Percentiles rank a stretch among this genome's conserved stretches.
These are phyloP conservation scores for Cinnamomum chago DNA, from an alignment of 164 flowering plant genomes.

Conservation along the genomic window DNA sequence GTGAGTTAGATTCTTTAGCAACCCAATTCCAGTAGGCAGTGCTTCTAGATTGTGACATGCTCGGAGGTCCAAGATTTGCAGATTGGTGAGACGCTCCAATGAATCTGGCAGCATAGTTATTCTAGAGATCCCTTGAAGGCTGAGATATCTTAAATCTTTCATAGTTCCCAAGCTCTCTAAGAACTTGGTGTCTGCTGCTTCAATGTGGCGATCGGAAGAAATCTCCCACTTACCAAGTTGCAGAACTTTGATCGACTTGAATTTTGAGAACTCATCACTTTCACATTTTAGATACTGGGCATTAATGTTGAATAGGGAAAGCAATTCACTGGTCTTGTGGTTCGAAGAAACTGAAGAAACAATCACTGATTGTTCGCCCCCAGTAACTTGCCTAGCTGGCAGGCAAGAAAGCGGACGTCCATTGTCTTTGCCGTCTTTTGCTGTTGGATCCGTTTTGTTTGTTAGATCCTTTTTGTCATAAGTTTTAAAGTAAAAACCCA, in stretches of 20 bases:
- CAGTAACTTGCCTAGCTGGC: too few relatives aligned
- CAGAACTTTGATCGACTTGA: constrained; percentile 24
- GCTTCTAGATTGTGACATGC: constrained; percentile 36
- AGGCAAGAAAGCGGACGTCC: neutral
- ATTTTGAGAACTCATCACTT: constrained; percentile 8
- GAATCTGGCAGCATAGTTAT: constrained; percentile 28
- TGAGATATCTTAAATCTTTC: constrained; percentile 25
- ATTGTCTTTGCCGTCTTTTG: neutral
- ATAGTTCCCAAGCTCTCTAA: constrained; percentile 11
- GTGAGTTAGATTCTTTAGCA: constrained; percentile 29
- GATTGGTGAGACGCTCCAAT: constrained; percentile 13
- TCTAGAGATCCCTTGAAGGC: constrained; percentile 46
- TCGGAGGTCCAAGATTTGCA: constrained; percentile 35
- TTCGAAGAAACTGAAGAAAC: neutral
- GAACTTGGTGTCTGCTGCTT: constrained; percentile 22
- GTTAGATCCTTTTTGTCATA: neutral
- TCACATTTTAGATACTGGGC: constrained; percentile 16
- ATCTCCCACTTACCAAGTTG: neutral
- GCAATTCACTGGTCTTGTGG: neutral
- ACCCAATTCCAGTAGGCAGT: constrained; percentile 20
- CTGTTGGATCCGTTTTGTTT: neutral
- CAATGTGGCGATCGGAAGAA: constrained; percentile 23
- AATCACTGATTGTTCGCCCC: neutral
- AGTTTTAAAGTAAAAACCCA: constrained; percentile 14
- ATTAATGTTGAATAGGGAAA: constrained; percentile 24